Percentiles rank a stretch among this genome's conserved stretches.
Evolutionary conservation across 2,329 filamentous ascomycete genomes (phyloP).

Genomic region (Pseudogymnoascus sp.): DNA sequence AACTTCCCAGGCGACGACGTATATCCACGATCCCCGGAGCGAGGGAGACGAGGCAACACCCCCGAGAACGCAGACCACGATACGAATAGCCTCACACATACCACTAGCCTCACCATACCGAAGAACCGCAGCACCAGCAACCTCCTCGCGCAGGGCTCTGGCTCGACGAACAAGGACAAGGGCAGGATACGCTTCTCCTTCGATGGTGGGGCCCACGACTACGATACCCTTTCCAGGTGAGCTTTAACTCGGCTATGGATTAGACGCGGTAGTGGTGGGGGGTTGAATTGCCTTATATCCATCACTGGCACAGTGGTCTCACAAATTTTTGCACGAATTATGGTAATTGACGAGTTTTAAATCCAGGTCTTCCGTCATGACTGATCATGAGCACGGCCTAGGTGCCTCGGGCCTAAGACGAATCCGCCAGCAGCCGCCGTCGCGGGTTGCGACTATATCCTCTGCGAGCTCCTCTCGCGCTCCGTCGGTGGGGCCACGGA

Average conservation of each 20-base stretch:
- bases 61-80: background rate
- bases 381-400: slow-evolving; percentile 80
- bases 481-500: slow-evolving; percentile 51
- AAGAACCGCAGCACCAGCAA: slow-evolving; percentile 62
- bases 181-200: slow-evolving; percentile 66
- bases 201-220: slow-evolving; percentile 58
- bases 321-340: background rate
- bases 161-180: slow-evolving; percentile 40
- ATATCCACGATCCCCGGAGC: background rate
- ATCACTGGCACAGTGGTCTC: background rate
- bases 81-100: background rate
- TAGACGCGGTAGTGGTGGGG: background rate
- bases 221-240: slow-evolving; percentile 68
- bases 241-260: slow-evolving; percentile 25
- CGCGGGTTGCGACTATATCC: slow-evolving; percentile 57
- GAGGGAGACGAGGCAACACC: slow-evolving; percentile 1
- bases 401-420: slow-evolving; percentile 81
- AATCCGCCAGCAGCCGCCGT: slow-evolving; percentile 77
- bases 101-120: slow-evolving; percentile 31
- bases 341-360: background rate
- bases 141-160: slow-evolving; percentile 35
- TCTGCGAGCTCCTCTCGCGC: slow-evolving; percentile 55
- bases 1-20: background rate
- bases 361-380: slow-evolving; percentile 68
- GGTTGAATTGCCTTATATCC: background rate